A percentile compares a stretch with the other conserved stretches of the same genome.
phyloP scores from a whole-genome alignment of 768 basidiomycete species.

The Mycena amicta region DNA sequence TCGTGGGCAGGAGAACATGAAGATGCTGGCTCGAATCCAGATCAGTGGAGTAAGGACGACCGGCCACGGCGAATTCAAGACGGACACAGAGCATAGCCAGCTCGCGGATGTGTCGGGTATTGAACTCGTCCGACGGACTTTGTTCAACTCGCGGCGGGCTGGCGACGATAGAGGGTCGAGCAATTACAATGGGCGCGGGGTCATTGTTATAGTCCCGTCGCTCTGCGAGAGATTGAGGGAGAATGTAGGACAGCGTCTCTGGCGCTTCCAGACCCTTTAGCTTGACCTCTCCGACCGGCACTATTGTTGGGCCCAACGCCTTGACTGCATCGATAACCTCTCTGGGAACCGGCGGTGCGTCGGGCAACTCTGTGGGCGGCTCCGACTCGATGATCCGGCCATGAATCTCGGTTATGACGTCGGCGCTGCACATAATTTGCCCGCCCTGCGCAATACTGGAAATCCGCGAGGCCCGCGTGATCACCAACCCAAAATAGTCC shows the following conservation, averaged over 20 bases:
- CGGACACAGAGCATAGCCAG: constrained; percentile 74
- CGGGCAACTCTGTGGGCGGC: constrained; percentile 60
- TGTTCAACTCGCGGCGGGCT: background rate
- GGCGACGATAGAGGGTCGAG: constrained; percentile 22
- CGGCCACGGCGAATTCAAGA: constrained; percentile 71
- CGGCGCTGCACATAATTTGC: constrained; percentile 88
- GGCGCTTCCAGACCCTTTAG: constrained; percentile 93
- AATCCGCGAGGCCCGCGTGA: constrained; percentile 90
- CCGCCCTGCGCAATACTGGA: constrained; percentile 82
- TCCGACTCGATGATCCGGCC: constrained; percentile 58
- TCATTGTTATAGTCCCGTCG: constrained; percentile 59
- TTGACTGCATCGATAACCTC: constrained; percentile 74
- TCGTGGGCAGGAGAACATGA: constrained; percentile 61
- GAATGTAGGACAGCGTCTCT: constrained; percentile 80
- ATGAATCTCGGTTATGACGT: constrained; percentile 80
- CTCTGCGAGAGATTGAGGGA: constrained; percentile 70
- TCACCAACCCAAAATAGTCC: constrained; percentile 98
- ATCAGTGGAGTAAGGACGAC: constrained; percentile 53
- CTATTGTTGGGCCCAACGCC: constrained; percentile 66
- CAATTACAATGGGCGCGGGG: constrained; percentile 27
- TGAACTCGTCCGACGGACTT: constrained; percentile 59
- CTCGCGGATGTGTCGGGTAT: constrained; percentile 68
- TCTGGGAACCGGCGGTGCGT: constrained; percentile 44
- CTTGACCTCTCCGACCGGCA: constrained; percentile 84
- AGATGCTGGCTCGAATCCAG: constrained; percentile 57